Conservation (phyloP, 805 yeast genomes). For the Candida quercuum region DNA sequence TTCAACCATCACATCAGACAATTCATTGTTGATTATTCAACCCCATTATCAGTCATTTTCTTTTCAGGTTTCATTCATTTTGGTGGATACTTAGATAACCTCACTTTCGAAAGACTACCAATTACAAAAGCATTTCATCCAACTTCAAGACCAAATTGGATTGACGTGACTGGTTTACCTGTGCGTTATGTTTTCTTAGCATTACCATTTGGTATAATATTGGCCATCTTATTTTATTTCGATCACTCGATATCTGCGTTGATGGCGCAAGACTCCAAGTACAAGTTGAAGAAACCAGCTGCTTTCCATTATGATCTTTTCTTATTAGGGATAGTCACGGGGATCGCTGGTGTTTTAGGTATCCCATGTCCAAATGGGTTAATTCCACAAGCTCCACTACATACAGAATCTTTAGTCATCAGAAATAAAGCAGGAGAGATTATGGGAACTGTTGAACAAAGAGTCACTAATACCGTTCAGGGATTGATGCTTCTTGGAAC, state of each 20-base stretch:
- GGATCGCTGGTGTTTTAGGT: conserved; percentile 81
- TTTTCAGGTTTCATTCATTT: conserved; percentile 93
- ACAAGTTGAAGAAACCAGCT: conserved; percentile 79
- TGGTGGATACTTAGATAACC: conserved; percentile 65
- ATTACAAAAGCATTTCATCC: conserved; percentile 72
- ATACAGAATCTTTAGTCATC: conserved; percentile 71
- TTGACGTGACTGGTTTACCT: conserved; percentile 34
- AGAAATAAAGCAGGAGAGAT: conserved; percentile 22
- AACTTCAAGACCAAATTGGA: conserved; percentile 41
- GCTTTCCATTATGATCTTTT: conserved; percentile 91
- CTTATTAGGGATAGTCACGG: conserved; percentile 80
- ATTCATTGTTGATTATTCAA: conserved; percentile 78
- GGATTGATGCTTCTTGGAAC: conserved; percentile 80
- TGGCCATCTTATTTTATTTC: conserved; percentile 83
- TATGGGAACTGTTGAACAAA: conserved; percentile 71
- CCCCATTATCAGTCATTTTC: conserved; percentile 77
- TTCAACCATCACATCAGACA: conserved; percentile 58
- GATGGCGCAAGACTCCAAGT: conserved; percentile 84
- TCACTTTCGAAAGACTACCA: conserved; percentile 59
- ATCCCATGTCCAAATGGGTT: conserved; percentile 95
- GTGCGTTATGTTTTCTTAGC: conserved; percentile 83
- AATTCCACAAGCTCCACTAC: conserved; percentile 96
- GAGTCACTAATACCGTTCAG: conserved; percentile 79
- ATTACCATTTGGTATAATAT: conserved; percentile 82
- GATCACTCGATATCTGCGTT: conserved; percentile 94